A percentile compares a stretch with the other conserved stretches of the same genome.
phyloP scores from a whole-genome alignment of 108 stramenopile species.

The Skeletonema grethae region DNA sequence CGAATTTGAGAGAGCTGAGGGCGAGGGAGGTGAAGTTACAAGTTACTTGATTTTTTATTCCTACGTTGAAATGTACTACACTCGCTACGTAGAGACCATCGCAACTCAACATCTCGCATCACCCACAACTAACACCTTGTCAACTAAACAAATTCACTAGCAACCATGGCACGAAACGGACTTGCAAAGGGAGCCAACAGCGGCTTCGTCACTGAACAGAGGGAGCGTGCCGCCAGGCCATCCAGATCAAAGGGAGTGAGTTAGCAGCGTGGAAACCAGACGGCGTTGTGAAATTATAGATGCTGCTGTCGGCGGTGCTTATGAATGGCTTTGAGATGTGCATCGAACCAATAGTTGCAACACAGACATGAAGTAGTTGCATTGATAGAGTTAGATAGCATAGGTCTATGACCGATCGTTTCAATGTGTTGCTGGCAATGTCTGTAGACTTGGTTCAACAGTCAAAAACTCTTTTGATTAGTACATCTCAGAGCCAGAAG shows the following conservation, averaged over 20 bases:
- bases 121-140: constrained; percentile 9
- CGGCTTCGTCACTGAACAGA: constrained; percentile 74
- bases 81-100: background rate
- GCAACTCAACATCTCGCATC: background rate
- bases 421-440: background rate
- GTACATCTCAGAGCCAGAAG: background rate
- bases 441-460: background rate
- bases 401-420: background rate
- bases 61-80: constrained; percentile 5
- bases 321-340: constrained; percentile 1
- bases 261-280: constrained; percentile 13
- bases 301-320: constrained; percentile 5
- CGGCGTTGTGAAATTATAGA: background rate
- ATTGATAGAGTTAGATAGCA: background rate
- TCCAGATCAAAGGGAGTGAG: constrained; percentile 80
- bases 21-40: background rate
- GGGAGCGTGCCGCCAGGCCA: constrained; percentile 67
- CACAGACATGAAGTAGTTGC: background rate
- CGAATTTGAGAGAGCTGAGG: background rate
- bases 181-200: constrained; percentile 81
- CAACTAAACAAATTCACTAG: constrained; percentile 2
- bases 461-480: background rate
- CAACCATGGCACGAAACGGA: constrained; percentile 83
- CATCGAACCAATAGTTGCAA: constrained; percentile 8
- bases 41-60: constrained; percentile 16